Evolutionary conservation across 1,139 yeast genomes (phyloP).

Genomic region (Suhomyces guaymorum): DNA sequence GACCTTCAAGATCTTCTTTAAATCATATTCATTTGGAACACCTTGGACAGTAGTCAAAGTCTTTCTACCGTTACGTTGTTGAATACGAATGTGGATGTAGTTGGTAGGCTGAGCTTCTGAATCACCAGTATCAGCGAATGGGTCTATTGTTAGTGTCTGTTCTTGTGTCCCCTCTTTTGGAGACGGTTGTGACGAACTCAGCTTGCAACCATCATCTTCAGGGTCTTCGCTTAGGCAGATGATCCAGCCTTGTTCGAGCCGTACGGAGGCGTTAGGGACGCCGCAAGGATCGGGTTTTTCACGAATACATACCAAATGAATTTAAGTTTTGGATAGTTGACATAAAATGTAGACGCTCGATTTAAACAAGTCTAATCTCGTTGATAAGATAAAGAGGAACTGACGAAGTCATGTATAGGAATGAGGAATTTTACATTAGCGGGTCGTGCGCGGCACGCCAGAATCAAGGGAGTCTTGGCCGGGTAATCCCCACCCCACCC

Average conservation of each 20-base stretch:
- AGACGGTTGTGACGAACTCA: too few relatives aligned
- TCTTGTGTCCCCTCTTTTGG: too few relatives aligned
- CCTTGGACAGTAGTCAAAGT: slow-evolving; percentile 99
- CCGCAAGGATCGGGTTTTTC: not conserved
- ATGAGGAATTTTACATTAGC: slow-evolving; percentile 8
- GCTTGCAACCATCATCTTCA: too few relatives aligned
- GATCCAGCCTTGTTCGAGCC: too few relatives aligned
- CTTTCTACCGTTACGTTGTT: slow-evolving; percentile 99
- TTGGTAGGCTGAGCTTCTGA: slow-evolving; percentile 95
- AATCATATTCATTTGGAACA: slow-evolving; percentile 90
- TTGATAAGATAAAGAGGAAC: slow-evolving; percentile 7
- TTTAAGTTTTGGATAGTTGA: slow-evolving; percentile 96
- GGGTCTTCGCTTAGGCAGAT: not conserved
- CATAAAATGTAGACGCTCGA: slow-evolving; percentile 43
- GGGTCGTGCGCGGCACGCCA: slow-evolving; percentile 6
- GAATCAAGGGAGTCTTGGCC: slow-evolving; percentile 2
- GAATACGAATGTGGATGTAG: slow-evolving; percentile 97
- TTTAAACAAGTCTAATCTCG: slow-evolving; percentile 8
- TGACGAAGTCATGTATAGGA: not conserved
- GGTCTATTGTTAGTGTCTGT: slow-evolving; percentile 54
- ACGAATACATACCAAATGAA: slow-evolving; percentile 69
- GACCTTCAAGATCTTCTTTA: slow-evolving; percentile 89
- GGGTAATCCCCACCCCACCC: slow-evolving; percentile 9
- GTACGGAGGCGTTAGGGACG: too few relatives aligned
- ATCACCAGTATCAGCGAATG: slow-evolving; percentile 99